Evolutionary conservation across 2,329 filamentous ascomycete genomes (phyloP).

Genomic region (Alternaria brassicicola): DNA sequence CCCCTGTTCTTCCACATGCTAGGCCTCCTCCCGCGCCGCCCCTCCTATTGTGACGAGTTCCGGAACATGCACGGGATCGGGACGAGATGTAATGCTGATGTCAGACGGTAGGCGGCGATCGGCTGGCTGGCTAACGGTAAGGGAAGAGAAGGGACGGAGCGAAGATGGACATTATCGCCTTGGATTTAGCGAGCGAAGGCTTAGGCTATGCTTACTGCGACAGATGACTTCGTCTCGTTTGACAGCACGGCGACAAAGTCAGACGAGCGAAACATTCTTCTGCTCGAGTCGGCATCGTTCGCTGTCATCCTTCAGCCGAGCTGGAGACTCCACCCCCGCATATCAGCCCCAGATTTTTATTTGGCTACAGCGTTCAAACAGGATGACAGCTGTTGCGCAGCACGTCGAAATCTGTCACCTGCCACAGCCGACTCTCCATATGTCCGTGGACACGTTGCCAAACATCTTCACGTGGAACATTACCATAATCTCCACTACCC

Average conservation of each 20-base stretch:
- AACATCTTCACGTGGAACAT: not conserved
- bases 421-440: not conserved
- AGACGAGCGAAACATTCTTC: not conserved
- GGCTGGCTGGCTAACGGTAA: slow-evolving; percentile 13
- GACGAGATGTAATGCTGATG: slow-evolving; percentile 16
- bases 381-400: not conserved
- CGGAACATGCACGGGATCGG: not conserved
- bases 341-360: slow-evolving; percentile 5
- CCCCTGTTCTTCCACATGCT: not conserved
- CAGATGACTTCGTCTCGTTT: not conserved
- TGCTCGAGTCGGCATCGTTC: not conserved
- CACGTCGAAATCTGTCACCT: not conserved
- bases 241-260: not conserved
- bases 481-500: not conserved
- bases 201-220: not conserved
- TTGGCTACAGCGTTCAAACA: not conserved
- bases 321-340: not conserved
- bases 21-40: not conserved
- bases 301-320: not conserved
- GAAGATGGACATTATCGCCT: not conserved
- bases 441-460: not conserved
- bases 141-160: slow-evolving; percentile 16
- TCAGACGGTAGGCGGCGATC: slow-evolving; percentile 17
- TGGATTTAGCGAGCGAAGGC: not conserved
- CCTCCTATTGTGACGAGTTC: not conserved